phyloP scores from a whole-genome alignment of 192 early-diverging fungal species.

The Dissophora globulifera region DNA sequence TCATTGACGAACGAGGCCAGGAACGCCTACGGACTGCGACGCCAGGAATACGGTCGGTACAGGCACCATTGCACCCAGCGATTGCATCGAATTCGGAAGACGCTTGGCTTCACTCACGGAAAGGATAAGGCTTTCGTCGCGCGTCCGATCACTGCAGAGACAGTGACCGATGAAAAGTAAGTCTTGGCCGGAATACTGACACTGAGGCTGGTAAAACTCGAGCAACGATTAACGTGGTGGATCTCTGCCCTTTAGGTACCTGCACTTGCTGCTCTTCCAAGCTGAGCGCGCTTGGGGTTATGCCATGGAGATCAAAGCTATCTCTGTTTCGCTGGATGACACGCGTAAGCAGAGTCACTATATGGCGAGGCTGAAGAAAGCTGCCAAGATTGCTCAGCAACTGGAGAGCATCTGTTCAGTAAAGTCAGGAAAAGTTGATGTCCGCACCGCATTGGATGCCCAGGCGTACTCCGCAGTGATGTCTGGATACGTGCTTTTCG shows the following conservation, averaged over 20 bases:
- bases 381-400: slow-evolving; percentile 60
- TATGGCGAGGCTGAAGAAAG: slow-evolving; percentile 70
- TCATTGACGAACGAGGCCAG: slow-evolving; percentile 69
- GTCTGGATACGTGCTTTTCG: slow-evolving; percentile 72
- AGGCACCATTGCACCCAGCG: slow-evolving; percentile 76
- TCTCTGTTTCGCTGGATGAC: slow-evolving; percentile 64
- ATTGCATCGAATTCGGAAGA: slow-evolving; percentile 67
- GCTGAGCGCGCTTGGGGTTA: slow-evolving; percentile 82
- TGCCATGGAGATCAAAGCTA: slow-evolving; percentile 79
- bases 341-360: slow-evolving; percentile 75
- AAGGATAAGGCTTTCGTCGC: slow-evolving; percentile 58
- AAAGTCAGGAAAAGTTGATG: slow-evolving; percentile 59
- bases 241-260: slow-evolving; percentile 57
- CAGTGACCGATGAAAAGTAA: slow-evolving; percentile 61
- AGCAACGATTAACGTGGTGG: too few relatives aligned
- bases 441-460: slow-evolving; percentile 63
- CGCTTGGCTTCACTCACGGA: slow-evolving; percentile 61
- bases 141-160: slow-evolving; percentile 62
- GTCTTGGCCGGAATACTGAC: too few relatives aligned
- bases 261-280: slow-evolving; percentile 74
- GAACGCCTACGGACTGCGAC: slow-evolving; percentile 80
- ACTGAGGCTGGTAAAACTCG: too few relatives aligned
- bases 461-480: slow-evolving; percentile 78
- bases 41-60: slow-evolving; percentile 84
- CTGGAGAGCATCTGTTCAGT: slow-evolving; percentile 60